Conservation (phyloP, 352 stramenopile genomes). For the Globisporangium alternatum region DNA sequence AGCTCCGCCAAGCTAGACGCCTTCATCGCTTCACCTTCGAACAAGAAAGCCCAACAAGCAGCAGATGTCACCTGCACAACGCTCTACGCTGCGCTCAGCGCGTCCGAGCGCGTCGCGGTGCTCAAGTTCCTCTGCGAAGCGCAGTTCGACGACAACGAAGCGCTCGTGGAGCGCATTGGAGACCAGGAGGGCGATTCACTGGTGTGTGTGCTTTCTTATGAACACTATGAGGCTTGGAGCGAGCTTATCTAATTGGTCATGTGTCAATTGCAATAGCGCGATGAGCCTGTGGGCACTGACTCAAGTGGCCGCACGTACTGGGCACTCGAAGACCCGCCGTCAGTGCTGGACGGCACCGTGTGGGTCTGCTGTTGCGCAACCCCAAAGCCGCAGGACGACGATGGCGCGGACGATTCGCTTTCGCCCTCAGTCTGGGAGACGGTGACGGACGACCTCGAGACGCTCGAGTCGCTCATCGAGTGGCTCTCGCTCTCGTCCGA, state of each 20-base stretch:
- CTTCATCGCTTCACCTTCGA: slow-evolving; percentile 7
- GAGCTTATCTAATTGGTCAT: not conserved
- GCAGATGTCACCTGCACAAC: slow-evolving; percentile 14
- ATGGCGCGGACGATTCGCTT: slow-evolving; percentile 4
- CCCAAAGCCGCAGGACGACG: slow-evolving; percentile 20
- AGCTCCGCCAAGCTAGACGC: slow-evolving; percentile 9
- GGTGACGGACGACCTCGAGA: slow-evolving; percentile 50
- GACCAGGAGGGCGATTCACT: slow-evolving; percentile 49
- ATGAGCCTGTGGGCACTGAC: slow-evolving; percentile 45
- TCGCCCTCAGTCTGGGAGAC: slow-evolving; percentile 43
- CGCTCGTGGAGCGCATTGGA: slow-evolving; percentile 52
- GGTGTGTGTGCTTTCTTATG: slow-evolving; percentile 17
- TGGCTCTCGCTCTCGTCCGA: slow-evolving; percentile 49
- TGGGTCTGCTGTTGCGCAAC: slow-evolving; percentile 58
- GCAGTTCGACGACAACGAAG: slow-evolving; percentile 66
- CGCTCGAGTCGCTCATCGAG: slow-evolving; percentile 42
- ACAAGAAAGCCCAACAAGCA: slow-evolving; percentile 20
- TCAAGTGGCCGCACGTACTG: slow-evolving; percentile 50
- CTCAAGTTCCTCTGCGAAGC: slow-evolving; percentile 64
- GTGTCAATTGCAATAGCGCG: slow-evolving; percentile 28
- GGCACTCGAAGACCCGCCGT: slow-evolving; percentile 57
- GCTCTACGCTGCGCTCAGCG: slow-evolving; percentile 45
- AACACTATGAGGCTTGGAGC: not conserved
- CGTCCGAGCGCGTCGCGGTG: slow-evolving; percentile 40
- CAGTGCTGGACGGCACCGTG: slow-evolving; percentile 40